Percentiles rank a stretch among this genome's conserved stretches.
Conservation (phyloP, 2,329 filamentous ascomycete genomes). For the Hyphodiscus sp. region DNA sequence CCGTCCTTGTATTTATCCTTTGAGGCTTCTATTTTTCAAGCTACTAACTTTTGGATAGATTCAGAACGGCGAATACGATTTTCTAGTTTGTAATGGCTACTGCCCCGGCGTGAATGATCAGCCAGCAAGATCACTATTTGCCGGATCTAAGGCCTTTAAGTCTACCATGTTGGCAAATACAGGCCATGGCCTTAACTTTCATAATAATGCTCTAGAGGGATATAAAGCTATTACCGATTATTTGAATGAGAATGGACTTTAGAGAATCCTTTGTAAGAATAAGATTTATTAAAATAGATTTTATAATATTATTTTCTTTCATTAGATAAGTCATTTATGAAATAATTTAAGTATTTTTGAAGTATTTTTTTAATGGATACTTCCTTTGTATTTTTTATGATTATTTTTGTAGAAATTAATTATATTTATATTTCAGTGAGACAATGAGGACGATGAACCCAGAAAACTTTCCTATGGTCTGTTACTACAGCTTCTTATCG, state of each 20-base stretch:
- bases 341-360: no score
- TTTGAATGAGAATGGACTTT: background rate
- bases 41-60: constrained; percentile 2
- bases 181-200: background rate
- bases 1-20: constrained; percentile 1
- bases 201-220: constrained; percentile 1
- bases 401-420: no score
- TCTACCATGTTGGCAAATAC: background rate
- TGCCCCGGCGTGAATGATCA: constrained; percentile 1
- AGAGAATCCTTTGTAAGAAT: background rate
- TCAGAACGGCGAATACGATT: constrained; percentile 1
- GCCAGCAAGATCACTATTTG: constrained; percentile 1
- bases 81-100: constrained; percentile 3
- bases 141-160: constrained; percentile 1
- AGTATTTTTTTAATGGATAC: no score
- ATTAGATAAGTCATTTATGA: no score
- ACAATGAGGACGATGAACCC: no score
- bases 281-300: no score
- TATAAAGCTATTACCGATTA: constrained; percentile 1
- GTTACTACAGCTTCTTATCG: no score
- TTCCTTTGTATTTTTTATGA: no score
- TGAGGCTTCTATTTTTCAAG: background rate
- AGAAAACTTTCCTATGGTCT: no score
- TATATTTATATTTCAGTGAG: no score
- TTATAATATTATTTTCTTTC: no score